Evolutionary conservation across 805 yeast genomes (phyloP), one percentile per base, ranked within the genome.

Genomic region (Pichia heedii): DNA sequence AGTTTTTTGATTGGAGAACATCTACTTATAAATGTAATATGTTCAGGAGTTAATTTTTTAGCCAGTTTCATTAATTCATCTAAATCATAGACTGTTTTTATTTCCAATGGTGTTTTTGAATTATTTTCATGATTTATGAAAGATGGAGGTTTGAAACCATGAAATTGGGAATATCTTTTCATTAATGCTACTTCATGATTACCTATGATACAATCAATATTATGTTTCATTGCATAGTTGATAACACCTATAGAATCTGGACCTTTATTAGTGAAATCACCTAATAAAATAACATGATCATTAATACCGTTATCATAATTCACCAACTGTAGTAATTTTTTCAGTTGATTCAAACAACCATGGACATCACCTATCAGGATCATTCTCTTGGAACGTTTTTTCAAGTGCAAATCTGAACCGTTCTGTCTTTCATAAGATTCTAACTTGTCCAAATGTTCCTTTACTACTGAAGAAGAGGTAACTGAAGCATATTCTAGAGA

Each of bases 201-300:
- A 0, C 97, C 97, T 46, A 93, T 65, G 3, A 89, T 77, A 57
- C 95, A 88, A 42, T 76, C 78, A 15, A 84, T 73, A 15, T 74
- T 65, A 51, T 78, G 57, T 20, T 75, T 66, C 29, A 80, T 68
- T 18, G 84, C 79, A 54, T 62, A 80, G 46, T 87, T 81, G 11
- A 88, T 57, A 3, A 87, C 87, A 33, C 73, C 74, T 13, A 74
- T 49, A 1, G 95, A 83, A 45, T 83, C 77, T 5, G 84, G 80
- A 1, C 97, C 97, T 57, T 89, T 90, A 40, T 87, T 71, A 16
- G 85, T 68, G 59, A 88, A 85, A 57, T 89, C 97, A 4, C 97
- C 97, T 19, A 88, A 61, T 20, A 88, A 65, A 1, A 89, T 63
- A 13, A 88, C 67, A 36, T 73, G 73, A 57, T 86, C 94, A 9